phyloP scores from a whole-genome alignment of 2,329 filamentous ascomycete species.

The Diplodia seriata region DNA sequence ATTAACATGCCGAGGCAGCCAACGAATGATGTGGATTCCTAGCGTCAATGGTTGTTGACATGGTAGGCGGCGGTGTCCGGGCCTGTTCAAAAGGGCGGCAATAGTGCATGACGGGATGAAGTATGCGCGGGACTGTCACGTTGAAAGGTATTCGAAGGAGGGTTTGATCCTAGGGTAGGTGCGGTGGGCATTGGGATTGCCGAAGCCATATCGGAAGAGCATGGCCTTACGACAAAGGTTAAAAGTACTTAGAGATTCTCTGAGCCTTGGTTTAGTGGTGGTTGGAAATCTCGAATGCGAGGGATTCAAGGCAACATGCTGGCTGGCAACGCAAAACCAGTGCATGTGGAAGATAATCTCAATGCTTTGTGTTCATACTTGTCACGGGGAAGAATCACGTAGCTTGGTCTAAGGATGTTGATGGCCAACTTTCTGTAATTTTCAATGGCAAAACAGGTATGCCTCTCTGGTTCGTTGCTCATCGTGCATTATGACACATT shows the following conservation, averaged over 20 bases:
- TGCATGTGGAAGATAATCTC: neutral
- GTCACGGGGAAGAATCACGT: neutral
- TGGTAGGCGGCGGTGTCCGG: slow-evolving; percentile 51
- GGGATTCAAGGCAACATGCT: neutral
- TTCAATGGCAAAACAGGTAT: slow-evolving; percentile 8
- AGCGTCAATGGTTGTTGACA: too few relatives aligned
- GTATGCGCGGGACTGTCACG: slow-evolving; percentile 68
- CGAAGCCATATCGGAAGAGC: slow-evolving; percentile 66
- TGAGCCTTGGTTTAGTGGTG: neutral
- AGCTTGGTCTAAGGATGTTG: neutral
- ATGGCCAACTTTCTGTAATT: neutral
- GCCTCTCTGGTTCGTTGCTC: slow-evolving; percentile 5
- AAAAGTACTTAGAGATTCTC: neutral
- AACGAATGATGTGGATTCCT: too few relatives aligned
- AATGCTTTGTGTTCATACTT: neutral
- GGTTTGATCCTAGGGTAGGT: slow-evolving; percentile 63
- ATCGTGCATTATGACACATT: slow-evolving; percentile 5
- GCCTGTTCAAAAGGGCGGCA: slow-evolving; percentile 62
- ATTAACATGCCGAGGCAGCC: too few relatives aligned
- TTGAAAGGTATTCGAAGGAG: slow-evolving; percentile 58
- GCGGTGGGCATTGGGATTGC: slow-evolving; percentile 61
- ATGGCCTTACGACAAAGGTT: neutral
- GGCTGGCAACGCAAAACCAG: neutral
- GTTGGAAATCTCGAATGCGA: neutral
- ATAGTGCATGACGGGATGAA: slow-evolving; percentile 68